A percentile compares a stretch with the other conserved stretches of the same genome.
Conservation (phyloP, 371 early-diverging fungal species). For the Phascolomyces articulosus region DNA sequence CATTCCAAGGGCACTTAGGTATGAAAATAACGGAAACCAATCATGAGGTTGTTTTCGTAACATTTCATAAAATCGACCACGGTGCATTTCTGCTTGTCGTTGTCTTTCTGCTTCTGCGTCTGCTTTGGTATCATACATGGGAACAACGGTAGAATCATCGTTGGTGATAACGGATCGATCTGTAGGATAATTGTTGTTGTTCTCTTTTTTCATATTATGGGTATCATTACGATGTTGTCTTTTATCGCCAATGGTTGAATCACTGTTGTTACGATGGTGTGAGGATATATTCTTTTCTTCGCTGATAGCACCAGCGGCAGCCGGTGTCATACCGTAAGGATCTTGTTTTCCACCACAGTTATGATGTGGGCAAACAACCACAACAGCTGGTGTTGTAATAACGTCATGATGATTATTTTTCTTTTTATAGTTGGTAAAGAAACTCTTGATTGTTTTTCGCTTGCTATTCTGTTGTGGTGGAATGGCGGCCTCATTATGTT, state of each 20-base stretch:
- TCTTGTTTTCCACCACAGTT: neutral
- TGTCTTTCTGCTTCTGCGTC: too few species aligned
- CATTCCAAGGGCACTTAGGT: slow-evolving; percentile 13
- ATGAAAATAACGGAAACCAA: slow-evolving; percentile 16
- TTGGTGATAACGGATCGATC: neutral
- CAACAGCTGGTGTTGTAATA: neutral
- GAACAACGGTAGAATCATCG: neutral
- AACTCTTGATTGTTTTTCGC: neutral
- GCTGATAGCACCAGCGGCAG: too few species aligned
- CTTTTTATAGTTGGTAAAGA: too few species aligned
- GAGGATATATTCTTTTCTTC: neutral
- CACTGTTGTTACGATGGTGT: neutral
- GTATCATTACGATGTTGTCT: neutral
- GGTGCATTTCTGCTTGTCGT: neutral
- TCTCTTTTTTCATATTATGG: neutral
- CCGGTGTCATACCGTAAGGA: neutral
- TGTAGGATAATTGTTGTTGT: neutral
- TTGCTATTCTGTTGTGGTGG: neutral
- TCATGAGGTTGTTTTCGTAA: neutral
- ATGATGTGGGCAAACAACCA: neutral
- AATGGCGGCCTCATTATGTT: too few species aligned
- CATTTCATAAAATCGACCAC: slow-evolving; percentile 1
- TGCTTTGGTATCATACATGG: slow-evolving; percentile 4
- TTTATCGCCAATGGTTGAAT: neutral
- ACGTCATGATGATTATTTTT: neutral